phyloP scores from a whole-genome alignment of 1,284 basidiomycete species.

The Pascua sp. region DNA sequence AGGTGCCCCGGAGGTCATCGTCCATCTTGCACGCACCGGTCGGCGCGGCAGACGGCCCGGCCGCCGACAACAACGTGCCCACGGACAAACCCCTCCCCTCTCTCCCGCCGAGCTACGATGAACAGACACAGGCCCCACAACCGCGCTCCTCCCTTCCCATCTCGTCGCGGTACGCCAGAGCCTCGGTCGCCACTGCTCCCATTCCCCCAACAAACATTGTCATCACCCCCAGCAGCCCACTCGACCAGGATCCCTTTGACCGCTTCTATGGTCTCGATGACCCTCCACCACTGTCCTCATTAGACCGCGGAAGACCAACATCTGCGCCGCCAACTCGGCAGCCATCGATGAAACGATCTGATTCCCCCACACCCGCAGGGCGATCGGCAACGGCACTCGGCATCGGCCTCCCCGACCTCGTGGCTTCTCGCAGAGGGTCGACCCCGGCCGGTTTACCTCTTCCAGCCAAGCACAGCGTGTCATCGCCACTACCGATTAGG shows the following conservation, averaged over 20 bases:
- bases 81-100: slow-evolving; percentile 12
- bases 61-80: slow-evolving; percentile 3
- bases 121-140: too few relatives aligned
- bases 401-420: slow-evolving; percentile 33
- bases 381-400: slow-evolving; percentile 20
- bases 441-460: neutral
- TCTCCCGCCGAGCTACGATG: slow-evolving; percentile 2
- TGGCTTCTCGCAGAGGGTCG: neutral
- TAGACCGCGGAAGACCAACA: slow-evolving; percentile 11
- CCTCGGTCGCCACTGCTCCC: too few relatives aligned
- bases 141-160: neutral
- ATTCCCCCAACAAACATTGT: slow-evolving; percentile 32
- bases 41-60: neutral
- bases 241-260: slow-evolving; percentile 13
- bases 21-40: slow-evolving; percentile 8
- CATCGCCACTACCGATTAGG: slow-evolving; percentile 37
- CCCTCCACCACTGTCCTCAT: neutral
- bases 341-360: slow-evolving; percentile 2
- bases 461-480: slow-evolving; percentile 26
- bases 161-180: too few relatives aligned
- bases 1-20: slow-evolving; percentile 13
- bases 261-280: slow-evolving; percentile 5
- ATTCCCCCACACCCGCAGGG: slow-evolving; percentile 2
- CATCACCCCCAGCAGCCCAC: slow-evolving; percentile 40
- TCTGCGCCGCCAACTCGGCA: slow-evolving; percentile 20